phyloP scores from a whole-genome alignment of 768 basidiomycete species.

The Tephrocybe sp. region DNA sequence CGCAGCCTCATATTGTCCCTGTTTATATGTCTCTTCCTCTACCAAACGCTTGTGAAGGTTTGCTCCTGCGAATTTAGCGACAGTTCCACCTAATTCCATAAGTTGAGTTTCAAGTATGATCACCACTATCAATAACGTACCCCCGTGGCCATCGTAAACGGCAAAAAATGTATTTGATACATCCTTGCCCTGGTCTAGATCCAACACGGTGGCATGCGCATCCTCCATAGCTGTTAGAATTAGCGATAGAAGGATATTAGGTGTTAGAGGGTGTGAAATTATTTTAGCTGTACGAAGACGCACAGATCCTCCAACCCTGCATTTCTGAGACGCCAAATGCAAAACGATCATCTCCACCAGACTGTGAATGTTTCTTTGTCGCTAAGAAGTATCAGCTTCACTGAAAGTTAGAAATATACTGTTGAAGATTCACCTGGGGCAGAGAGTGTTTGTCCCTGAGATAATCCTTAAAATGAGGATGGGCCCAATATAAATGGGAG shows the following conservation, averaged over 20 bases:
- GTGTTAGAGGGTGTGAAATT: neutral
- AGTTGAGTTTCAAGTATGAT: slow-evolving; percentile 3
- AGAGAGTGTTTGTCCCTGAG: slow-evolving; percentile 84
- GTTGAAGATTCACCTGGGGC: slow-evolving; percentile 56
- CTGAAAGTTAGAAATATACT: slow-evolving; percentile 4
- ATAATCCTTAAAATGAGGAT: slow-evolving; percentile 16
- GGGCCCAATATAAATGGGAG: slow-evolving; percentile 6
- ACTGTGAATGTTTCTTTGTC: slow-evolving; percentile 76
- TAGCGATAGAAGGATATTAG: neutral
- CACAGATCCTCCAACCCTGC: slow-evolving; percentile 99
- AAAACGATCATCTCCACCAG: slow-evolving; percentile 68
- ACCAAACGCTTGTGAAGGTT: slow-evolving; percentile 78
- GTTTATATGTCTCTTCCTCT: slow-evolving; percentile 67
- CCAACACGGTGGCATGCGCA: slow-evolving; percentile 75
- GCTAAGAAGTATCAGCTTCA: slow-evolving; percentile 39
- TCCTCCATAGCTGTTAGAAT: slow-evolving; percentile 88
- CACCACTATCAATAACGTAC: slow-evolving; percentile 39
- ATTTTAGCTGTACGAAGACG: slow-evolving; percentile 34
- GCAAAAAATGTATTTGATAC: slow-evolving; percentile 82
- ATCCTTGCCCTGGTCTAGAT: slow-evolving; percentile 52
- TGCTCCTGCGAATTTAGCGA: slow-evolving; percentile 85
- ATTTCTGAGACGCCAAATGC: slow-evolving; percentile 87
- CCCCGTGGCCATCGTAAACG: slow-evolving; percentile 98
- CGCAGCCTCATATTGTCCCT: slow-evolving; percentile 68
- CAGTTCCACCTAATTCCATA: slow-evolving; percentile 58